These are phyloP conservation scores for Microbotryomycetes sp. DNA, from an alignment of 1,284 basidiomycete species.

Conservation along the genomic window DNA sequence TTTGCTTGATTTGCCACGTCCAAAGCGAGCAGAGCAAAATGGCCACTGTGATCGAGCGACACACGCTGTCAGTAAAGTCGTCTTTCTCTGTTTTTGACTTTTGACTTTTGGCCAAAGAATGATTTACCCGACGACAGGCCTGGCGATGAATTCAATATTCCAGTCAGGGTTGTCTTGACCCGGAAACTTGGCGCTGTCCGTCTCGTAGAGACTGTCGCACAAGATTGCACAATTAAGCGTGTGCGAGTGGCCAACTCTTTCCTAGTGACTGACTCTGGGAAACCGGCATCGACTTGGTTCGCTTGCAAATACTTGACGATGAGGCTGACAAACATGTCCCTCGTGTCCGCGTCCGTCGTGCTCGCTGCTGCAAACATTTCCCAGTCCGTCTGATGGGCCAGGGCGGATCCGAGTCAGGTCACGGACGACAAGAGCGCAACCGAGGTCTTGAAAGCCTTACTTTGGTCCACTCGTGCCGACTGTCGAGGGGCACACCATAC, in stretches of 20 bases:
- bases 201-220: slow-evolving; percentile 28
- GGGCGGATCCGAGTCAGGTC: not conserved
- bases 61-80: not conserved
- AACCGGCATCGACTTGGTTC: slow-evolving; percentile 39
- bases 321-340: slow-evolving; percentile 37
- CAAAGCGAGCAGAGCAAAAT: slow-evolving; percentile 40
- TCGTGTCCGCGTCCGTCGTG: slow-evolving; percentile 28
- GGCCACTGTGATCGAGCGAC: slow-evolving; percentile 26
- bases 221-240: not conserved
- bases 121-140: slow-evolving; percentile 38
- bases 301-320: slow-evolving; percentile 36
- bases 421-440: not conserved
- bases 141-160: slow-evolving; percentile 38
- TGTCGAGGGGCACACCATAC: slow-evolving; percentile 40
- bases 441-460: not conserved
- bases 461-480: slow-evolving; percentile 40
- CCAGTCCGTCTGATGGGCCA: slow-evolving; percentile 36
- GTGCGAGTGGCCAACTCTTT: too few species aligned
- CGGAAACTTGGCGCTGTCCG: slow-evolving; percentile 26
- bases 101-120: not conserved
- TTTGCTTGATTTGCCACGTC: slow-evolving; percentile 39
- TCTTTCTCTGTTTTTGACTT: not conserved
- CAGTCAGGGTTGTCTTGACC: slow-evolving; percentile 33
- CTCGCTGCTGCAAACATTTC: slow-evolving; percentile 39
- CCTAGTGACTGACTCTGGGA: slow-evolving; percentile 40